Evolutionary conservation across 495 filamentous ascomycete genomes (phyloP).

Genomic region (Articulospora tetracladia): DNA sequence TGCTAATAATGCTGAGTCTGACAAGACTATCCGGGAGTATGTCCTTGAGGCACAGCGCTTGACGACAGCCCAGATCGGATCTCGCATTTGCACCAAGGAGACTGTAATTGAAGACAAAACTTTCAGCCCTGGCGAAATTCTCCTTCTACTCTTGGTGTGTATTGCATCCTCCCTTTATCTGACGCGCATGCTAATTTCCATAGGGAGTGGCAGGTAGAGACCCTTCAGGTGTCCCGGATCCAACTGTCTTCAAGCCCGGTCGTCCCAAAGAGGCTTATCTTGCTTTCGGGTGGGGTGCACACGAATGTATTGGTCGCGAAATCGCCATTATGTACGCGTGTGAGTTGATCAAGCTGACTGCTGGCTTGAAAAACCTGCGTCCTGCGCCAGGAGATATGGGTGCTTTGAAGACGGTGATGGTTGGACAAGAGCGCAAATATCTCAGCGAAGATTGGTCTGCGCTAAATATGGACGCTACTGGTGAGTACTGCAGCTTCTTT

Average conservation of each 20-base stretch:
- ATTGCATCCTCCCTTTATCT: neutral
- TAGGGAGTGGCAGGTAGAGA: neutral
- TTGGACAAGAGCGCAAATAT: neutral
- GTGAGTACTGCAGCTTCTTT: neutral
- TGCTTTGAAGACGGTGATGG: neutral
- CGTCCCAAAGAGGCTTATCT: conserved; percentile 5
- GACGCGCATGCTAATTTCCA: too few relatives aligned
- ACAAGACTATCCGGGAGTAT: conserved; percentile 1
- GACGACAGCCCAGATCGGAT: neutral
- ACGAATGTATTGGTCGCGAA: conserved; percentile 5
- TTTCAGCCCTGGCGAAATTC: neutral
- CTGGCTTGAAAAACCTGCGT: neutral
- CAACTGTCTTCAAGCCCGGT: neutral
- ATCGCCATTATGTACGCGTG: neutral
- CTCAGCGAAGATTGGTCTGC: neutral
- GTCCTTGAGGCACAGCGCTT: conserved; percentile 1
- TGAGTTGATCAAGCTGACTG: neutral
- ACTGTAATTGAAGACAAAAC: neutral
- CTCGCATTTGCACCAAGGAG: neutral
- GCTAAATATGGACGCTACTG: neutral
- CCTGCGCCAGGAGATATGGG: conserved; percentile 2
- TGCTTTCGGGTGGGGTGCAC: neutral
- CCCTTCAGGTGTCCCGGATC: neutral
- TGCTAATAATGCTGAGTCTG: neutral
- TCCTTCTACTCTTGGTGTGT: neutral